A percentile compares a stretch with the other conserved stretches of the same genome.
phyloP scores from a whole-genome alignment of 768 basidiomycete species.

The Hemileccinum impolitum region DNA sequence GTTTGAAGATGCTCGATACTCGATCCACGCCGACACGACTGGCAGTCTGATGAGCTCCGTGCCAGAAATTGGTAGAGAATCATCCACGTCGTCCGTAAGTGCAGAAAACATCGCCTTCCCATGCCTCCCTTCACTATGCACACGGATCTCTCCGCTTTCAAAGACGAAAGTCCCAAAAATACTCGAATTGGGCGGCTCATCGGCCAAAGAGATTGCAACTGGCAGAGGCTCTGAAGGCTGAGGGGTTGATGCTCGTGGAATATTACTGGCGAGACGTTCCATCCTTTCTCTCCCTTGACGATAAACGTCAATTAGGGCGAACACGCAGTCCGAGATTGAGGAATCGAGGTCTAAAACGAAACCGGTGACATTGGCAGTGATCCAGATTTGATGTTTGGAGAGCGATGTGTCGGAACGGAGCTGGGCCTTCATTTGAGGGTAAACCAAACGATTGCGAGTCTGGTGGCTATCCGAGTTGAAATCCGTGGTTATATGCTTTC shows the following conservation, averaged over 20 bases:
- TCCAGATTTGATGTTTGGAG: slow-evolving; percentile 51
- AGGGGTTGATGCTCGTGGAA: slow-evolving; percentile 37
- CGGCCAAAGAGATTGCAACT: slow-evolving; percentile 2
- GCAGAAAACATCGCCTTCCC: slow-evolving; percentile 35
- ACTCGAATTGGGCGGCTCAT: slow-evolving; percentile 48
- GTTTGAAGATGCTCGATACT: slow-evolving; percentile 62
- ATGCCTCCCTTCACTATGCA: slow-evolving; percentile 53
- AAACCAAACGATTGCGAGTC: slow-evolving; percentile 68
- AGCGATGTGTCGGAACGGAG: slow-evolving; percentile 53
- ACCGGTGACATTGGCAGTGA: slow-evolving; percentile 73
- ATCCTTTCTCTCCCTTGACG: slow-evolving; percentile 77
- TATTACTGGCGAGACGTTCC: slow-evolving; percentile 55
- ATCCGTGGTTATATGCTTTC: slow-evolving; percentile 65
- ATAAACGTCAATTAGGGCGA: slow-evolving; percentile 84
- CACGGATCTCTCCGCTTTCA: slow-evolving; percentile 77
- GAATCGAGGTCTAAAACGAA: slow-evolving; percentile 85
- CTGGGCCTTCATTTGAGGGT: slow-evolving; percentile 78
- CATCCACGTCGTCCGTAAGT: slow-evolving; percentile 46
- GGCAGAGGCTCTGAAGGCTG: slow-evolving; percentile 7
- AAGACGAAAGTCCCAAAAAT: slow-evolving; percentile 70
- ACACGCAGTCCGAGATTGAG: slow-evolving; percentile 71
- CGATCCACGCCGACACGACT: slow-evolving; percentile 75
- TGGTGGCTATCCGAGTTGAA: slow-evolving; percentile 68
- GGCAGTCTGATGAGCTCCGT: slow-evolving; percentile 73
- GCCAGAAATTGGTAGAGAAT: slow-evolving; percentile 43